Evolutionary conservation across 176 grass and related monocot genomes (phyloP).

Genomic region (Tillandsia leiboldiana): DNA sequence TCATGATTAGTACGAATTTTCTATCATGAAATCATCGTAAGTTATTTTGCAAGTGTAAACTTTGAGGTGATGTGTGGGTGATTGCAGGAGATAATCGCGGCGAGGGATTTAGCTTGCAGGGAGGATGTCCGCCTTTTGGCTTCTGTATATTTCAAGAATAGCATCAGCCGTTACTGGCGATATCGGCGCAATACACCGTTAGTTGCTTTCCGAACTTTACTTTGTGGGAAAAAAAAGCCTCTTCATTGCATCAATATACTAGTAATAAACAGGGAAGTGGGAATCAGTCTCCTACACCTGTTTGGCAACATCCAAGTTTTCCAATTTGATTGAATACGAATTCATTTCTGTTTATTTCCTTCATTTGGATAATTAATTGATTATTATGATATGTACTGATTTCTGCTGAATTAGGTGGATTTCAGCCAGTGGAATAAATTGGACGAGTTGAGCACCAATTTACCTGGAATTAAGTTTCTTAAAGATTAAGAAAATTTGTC

Average conservation of each 20-base stretch:
- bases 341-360: neutral
- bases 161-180: conserved; percentile 92
- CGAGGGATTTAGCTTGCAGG: conserved; percentile 56
- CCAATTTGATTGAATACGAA: too few species aligned
- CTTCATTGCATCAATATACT: neutral
- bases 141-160: conserved; percentile 96
- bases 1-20: neutral
- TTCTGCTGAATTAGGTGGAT: too few species aligned
- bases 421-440: too few species aligned
- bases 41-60: neutral
- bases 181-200: conserved; percentile 66
- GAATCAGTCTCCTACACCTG: too few species aligned
- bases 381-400: neutral
- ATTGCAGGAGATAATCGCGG: conserved; percentile 80
- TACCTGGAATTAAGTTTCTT: too few species aligned
- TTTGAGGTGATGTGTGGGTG: conserved; percentile 4
- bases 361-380: neutral
- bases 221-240: neutral
- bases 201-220: conserved; percentile 15
- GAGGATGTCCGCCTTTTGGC: conserved; percentile 86
- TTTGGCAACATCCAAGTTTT: too few species aligned
- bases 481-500: too few species aligned
- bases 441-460: too few species aligned
- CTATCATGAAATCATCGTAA: too few species aligned
- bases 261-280: too few species aligned